These are phyloP conservation scores for Micromonas commoda DNA, from an alignment of 139 green algal species.

Conservation along the genomic window DNA sequence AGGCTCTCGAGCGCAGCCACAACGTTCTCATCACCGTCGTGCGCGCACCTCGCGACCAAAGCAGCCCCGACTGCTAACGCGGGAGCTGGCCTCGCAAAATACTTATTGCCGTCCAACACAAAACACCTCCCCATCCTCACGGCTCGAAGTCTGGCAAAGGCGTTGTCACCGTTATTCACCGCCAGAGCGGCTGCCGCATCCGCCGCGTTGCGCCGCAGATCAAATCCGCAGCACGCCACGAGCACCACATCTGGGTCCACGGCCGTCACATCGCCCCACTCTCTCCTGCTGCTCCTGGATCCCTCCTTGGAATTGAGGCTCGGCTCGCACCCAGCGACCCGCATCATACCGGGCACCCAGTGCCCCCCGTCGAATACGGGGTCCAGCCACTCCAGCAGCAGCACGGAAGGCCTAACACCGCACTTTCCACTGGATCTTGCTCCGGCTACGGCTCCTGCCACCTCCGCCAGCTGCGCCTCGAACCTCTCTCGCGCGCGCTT, in stretches of 20 bases:
- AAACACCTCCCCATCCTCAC: neutral
- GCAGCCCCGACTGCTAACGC: neutral
- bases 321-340: neutral
- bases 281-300: neutral
- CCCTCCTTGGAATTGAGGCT: neutral
- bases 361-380: constrained; percentile 22
- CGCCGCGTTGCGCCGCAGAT: neutral
- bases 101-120: constrained; percentile 17
- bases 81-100: constrained; percentile 15
- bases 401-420: neutral
- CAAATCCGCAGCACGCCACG: constrained; percentile 24
- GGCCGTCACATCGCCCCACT: constrained; percentile 8
- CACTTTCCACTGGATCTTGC: neutral
- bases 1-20: neutral
- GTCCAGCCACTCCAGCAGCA: constrained; percentile 26
- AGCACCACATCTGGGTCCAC: constrained; percentile 26
- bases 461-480: neutral
- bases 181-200: neutral
- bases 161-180: too few species aligned
- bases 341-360: constrained; percentile 25
- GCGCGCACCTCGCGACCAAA: constrained; percentile 8
- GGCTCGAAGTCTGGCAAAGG: neutral
- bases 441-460: neutral
- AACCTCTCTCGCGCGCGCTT: neutral
- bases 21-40: neutral